Base-by-base conservation (phyloP, 139 green algal species). In the Haematococcus lacustris region DNA sequence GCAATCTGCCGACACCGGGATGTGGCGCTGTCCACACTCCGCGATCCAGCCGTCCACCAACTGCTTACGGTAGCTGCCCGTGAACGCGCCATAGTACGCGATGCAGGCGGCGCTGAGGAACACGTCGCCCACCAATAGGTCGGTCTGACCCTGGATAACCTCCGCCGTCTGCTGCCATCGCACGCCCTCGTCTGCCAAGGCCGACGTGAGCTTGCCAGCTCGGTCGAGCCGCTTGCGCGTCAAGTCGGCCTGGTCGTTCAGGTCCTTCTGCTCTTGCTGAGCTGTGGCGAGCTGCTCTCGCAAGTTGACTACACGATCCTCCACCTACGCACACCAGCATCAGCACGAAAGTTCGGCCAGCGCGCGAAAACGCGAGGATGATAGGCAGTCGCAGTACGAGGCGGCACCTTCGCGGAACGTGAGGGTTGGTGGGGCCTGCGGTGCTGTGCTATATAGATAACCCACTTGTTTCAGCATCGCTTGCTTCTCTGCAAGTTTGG, bases 71-170 rank as follows among this genome's bases (percentile, higher is more conserved):
- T 93, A 96, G 17, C 75, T 63, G 32, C 87, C 87, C 3, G 88
- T 94, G 83, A 96, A 96, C 30, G 90, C 89, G 65, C 90, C 90
- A 38, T 90, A 89, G 78, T 96, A 96, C 3, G 88, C 83, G 38
- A 96, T 88, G 71, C 80, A 89, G n/a, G 86, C 90, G 3, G 90
- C 77, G 1, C 65, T 64, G 26, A 93, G 64, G 79, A 93, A 91
- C 30, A 93, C 89, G 64, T 95, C 85, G 26, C 89, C 88, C 13
- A 92, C 83, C 25, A 94, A 81, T 51, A 89, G 80, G 59, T 82
- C 74, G 23, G 73, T 86, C 66, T 85, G 65, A 26, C 68, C 51
- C 35, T 78, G 71, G 35, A 94, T 87, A 25, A 57, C 69, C 43
- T 88, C 85, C 2, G 84, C 88, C 0, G 87, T 92, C 26, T 64